Base-by-base conservation (phyloP, 805 yeast species). In the Alloascoidea africana region DNA sequence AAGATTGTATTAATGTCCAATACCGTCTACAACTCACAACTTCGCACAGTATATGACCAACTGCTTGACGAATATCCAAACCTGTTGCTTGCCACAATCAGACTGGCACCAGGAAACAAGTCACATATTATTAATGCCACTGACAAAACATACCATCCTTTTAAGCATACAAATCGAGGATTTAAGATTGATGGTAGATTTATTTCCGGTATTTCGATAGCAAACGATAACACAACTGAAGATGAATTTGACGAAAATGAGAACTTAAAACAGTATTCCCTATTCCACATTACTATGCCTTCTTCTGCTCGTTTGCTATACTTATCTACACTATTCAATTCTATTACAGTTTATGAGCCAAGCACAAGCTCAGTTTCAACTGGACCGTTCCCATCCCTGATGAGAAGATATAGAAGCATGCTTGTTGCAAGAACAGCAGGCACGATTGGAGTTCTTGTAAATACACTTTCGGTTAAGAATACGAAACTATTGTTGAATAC, bases 401-500 rank as follows among this genome's bases (percentile, higher is more conserved):
- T 77, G 78, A 77, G 78, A 46, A 67, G 98, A 27, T 91, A 91
- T 52, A 67, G 80, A 43, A 76, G 68, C 49, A 85, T 91, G 84
- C 89, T 82, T 51, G 64, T 78, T 50, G 94, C 96, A 0, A 68
- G 96, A 47, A 70, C 89, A 1, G 93, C 97, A 0, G 87, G 91
- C 2, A 89, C 97, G 1, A 68, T 91, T 23, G 98, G 98, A 2
- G 72, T 91, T 17, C 62, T 91, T 23, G 87, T 91, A 32, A 93
- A 91, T 52, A 89, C 97, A 0, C 60, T 91, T 18, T 89, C 97
- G 0, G 57, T 91, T 30, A 60, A 75, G 30, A 80, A 83, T 50
- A 82, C 94, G 4, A 70, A 73, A 38, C 63, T 54, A n/a, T 59
- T 89, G 27, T 63, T 89, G 38, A 72, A 75, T 39, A 62, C 63